Conservation (phyloP, 2,329 filamentous ascomycete species). For the Lecanicillium sp. region DNA sequence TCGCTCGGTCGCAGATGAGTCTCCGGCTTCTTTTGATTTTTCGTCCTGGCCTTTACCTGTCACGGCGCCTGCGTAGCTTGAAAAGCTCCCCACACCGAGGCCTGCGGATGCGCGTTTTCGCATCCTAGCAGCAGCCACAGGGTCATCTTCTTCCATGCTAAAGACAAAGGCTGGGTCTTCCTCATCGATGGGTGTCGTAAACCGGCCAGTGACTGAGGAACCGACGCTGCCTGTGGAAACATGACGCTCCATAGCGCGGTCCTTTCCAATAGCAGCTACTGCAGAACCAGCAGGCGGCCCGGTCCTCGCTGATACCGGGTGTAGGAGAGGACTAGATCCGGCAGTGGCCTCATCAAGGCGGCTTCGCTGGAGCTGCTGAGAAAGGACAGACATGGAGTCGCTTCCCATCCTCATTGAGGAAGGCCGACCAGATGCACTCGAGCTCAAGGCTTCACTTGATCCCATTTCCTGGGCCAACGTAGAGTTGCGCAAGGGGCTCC, state of each 20-base stretch:
- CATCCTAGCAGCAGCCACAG: constrained; percentile 33
- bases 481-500: constrained; percentile 56
- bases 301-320: constrained; percentile 37
- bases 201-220: constrained; percentile 45
- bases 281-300: constrained; percentile 24
- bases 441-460: constrained; percentile 32
- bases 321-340: constrained; percentile 39
- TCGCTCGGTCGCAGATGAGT: constrained; percentile 20
- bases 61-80: constrained; percentile 32
- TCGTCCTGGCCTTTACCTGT: constrained; percentile 18
- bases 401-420: constrained; percentile 31
- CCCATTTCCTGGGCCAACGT: constrained; percentile 47
- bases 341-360: constrained; percentile 40
- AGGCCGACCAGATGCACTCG: constrained; percentile 30
- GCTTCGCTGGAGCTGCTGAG: constrained; percentile 54
- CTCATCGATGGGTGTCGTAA: constrained; percentile 57
- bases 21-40: constrained; percentile 20
- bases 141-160: constrained; percentile 55
- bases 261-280: constrained; percentile 30
- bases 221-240: constrained; percentile 51
- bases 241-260: constrained; percentile 44
- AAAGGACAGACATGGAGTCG: constrained; percentile 49
- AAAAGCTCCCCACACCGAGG: constrained; percentile 27
- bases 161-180: constrained; percentile 58
- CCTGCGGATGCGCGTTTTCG: constrained; percentile 42